A percentile compares a stretch with the other conserved stretches of the same genome.
Evolutionary conservation across 2,329 filamentous ascomycete genomes (phyloP).

Genomic region (Verticillium isaacii): DNA sequence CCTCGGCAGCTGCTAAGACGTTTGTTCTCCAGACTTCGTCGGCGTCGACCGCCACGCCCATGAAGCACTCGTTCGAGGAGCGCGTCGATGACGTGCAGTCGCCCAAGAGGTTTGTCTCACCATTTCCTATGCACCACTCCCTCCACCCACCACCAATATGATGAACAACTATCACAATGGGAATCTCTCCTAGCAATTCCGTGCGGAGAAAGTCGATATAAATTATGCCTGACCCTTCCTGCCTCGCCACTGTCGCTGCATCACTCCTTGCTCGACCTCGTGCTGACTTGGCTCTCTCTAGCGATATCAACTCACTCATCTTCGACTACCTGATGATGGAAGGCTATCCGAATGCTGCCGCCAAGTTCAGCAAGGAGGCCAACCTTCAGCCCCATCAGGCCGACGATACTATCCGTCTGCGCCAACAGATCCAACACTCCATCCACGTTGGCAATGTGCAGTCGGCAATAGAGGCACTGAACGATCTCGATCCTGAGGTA

Average conservation of each 20-base stretch:
- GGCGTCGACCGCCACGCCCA: conserved; percentile 66
- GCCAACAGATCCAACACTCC: conserved; percentile 77
- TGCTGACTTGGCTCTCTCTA: conserved; percentile 31
- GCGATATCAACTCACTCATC: conserved; percentile 91
- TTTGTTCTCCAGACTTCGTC: conserved; percentile 55
- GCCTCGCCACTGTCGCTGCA: neutral
- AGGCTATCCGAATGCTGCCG: conserved; percentile 87
- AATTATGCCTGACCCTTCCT: conserved; percentile 59
- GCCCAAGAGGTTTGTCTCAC: conserved; percentile 74
- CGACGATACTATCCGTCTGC: conserved; percentile 65
- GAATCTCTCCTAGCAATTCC: conserved; percentile 98
- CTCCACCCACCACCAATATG: conserved; percentile 33
- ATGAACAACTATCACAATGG: conserved; percentile 93
- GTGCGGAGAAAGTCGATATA: conserved; percentile 81
- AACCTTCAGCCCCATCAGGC: conserved; percentile 75
- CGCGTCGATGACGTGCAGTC: conserved; percentile 81
- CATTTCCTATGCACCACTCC: conserved; percentile 5
- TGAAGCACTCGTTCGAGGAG: conserved; percentile 70
- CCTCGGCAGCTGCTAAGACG: conserved; percentile 11
- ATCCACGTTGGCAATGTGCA: conserved; percentile 86
- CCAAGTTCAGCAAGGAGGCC: conserved; percentile 90
- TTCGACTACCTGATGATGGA: conserved; percentile 97
- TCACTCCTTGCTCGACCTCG: neutral
- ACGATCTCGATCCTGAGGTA: conserved; percentile 89
- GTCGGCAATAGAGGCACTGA: conserved; percentile 78